These are phyloP conservation scores for Fistulina hepatica DNA, from an alignment of 1,284 basidiomycete species.

Conservation along the genomic window DNA sequence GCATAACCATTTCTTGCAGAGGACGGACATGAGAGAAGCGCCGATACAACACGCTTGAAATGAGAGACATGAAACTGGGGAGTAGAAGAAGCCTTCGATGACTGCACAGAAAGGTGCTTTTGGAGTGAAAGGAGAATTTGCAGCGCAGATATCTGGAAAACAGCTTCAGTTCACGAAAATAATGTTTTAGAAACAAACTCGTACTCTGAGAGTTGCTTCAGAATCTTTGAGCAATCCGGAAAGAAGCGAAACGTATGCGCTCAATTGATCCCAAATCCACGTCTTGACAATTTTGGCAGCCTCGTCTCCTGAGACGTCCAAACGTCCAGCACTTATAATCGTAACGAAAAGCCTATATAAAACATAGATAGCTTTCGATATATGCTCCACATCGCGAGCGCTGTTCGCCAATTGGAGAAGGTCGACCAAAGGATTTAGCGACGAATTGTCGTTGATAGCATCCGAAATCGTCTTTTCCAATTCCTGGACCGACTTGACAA, in stretches of 20 bases:
- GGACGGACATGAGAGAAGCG: constrained; percentile 50
- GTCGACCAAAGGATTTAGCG: constrained; percentile 74
- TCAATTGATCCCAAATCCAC: constrained; percentile 68
- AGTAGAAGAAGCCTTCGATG: constrained; percentile 28
- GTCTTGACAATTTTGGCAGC: constrained; percentile 55
- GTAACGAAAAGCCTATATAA: constrained; percentile 72
- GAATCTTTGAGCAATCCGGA: constrained; percentile 63
- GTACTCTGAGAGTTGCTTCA: constrained; percentile 51
- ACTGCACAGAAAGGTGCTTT: constrained; percentile 59
- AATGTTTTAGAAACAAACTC: constrained; percentile 13
- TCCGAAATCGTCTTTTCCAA: constrained; percentile 42
- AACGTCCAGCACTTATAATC: constrained; percentile 48
- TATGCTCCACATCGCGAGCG: constrained; percentile 37
- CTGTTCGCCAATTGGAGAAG: constrained; percentile 49
- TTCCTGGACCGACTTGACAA: constrained; percentile 25
- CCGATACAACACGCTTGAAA: constrained; percentile 55
- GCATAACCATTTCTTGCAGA: constrained; percentile 30
- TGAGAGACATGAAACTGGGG: constrained; percentile 63
- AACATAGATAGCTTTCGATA: constrained; percentile 73
- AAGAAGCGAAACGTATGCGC: constrained; percentile 57
- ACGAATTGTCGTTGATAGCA: constrained; percentile 41
- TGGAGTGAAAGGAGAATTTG: constrained; percentile 76
- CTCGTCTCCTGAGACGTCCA: constrained; percentile 38
- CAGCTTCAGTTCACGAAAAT: constrained; percentile 6
- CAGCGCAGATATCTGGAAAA: constrained; percentile 54